Evolutionary conservation across 257 asterid species (phyloP), one percentile per base, ranked within the genome.

Genomic region (Buddleja alternifolia): DNA sequence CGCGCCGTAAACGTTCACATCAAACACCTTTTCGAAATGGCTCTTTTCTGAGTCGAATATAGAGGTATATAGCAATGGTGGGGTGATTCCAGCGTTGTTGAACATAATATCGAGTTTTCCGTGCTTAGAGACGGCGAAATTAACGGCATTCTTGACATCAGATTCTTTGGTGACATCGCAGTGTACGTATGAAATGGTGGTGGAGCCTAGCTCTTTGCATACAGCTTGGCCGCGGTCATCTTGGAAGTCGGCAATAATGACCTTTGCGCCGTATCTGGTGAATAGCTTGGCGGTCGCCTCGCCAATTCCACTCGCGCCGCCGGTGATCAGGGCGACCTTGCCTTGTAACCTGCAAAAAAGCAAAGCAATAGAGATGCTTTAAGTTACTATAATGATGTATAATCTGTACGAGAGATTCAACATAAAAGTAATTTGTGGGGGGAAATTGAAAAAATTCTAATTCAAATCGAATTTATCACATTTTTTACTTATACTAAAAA

Each of bases 1-100:
- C 17, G 60, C 56, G 6, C 88, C 80, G 3, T 58, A 11, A 11
- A 80, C 67, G 48, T 80, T 83, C 12, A 76, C 70, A 8, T 16
- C 34, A 32, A 73, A 53, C 16, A 78, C 68, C 19, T 60, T 24
- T 48, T 80, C 72, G n/a, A 80, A 74, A 7, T 74, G 71, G 3
- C 42, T 60, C 10, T 52, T 54, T 10, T 71, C 60, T 2, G 51
- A 6, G 16, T 74, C 85, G 1, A 73, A 24, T 9, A 83, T 70
- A 9, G 59, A 48, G 0, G 53, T 2, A 15, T 12, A 6, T 6
- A 16, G 53, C 68, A 62, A 8, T 14, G 63, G 45, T 1, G 57
- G 63, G 3, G 37, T 24, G 37, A 51, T 51, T 4, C 75, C 75
- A 9, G 45, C 75, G 50, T 71, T 71, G 44, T 41, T 36, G 47